Base-by-base conservation (phyloP, 257 asterid species). In the Avicennia marina region DNA sequence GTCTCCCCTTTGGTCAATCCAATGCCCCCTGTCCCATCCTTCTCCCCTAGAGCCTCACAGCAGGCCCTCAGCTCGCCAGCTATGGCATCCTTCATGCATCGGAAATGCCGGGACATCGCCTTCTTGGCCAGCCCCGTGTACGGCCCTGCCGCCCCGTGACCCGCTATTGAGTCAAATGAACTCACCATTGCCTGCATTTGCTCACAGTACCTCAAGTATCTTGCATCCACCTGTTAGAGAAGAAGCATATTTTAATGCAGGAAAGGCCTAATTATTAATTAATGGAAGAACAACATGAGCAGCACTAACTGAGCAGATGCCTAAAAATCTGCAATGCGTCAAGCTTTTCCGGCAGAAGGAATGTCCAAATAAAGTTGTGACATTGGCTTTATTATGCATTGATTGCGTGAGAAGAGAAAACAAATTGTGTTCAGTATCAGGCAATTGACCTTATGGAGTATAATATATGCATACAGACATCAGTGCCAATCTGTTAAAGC, bases 71-170 rank as follows among this genome's bases (percentile, higher is more conserved):
- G 27, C 72, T 89, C 89, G 1, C 67, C 68, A 13, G 40, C 17
- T 19, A 89, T 78, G 7, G 89, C 84, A 9, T 89, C 97, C 67
- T 85, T 89, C 67, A 80, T 73, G 73, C 95, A 81, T 52, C 91
- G 63, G 65, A 89, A 89, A 56, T 89, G 95, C 58, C 85, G 50
- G 2, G 97, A 89, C 94, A 89, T 89, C 7, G 95, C 97, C 76
- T 75, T 74, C 59, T 77, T 81, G 0, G 97, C 97, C 9, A 83
- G 62, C 50, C 63, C 67, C 31, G 95, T 89, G 77, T 89, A 89
- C 0, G 85, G 69, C 0, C 71, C 63, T 3, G 90, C 90, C 34
- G 82, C 89, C 33, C 89, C 95, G 22, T 56, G 52, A 7, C 97
- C 97, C 4, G 78, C 41, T 1, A 81, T 56, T 3, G 79, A 61